Percentiles rank a stretch among this genome's conserved stretches.
phyloP scores from a whole-genome alignment of 768 basidiomycete genomes.

The Coprinopsis sp. region DNA sequence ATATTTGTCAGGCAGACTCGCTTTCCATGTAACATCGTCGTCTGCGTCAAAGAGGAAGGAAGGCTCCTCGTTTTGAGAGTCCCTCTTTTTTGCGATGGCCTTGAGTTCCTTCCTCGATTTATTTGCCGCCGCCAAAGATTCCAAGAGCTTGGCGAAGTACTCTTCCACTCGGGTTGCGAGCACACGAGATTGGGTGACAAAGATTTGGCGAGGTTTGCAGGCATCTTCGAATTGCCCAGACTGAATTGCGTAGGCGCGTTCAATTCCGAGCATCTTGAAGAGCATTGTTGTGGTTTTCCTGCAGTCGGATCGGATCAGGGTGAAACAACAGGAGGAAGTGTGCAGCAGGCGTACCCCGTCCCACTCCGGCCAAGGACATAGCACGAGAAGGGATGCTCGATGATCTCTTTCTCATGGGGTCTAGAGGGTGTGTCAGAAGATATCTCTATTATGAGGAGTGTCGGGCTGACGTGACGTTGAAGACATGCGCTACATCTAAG shows the following conservation, averaged over 20 bases:
- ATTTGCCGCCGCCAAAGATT: slow-evolving; percentile 5
- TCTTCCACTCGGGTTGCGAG: slow-evolving; percentile 69
- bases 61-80: slow-evolving; percentile 1
- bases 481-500: slow-evolving; percentile 41
- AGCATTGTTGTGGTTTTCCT: slow-evolving; percentile 78
- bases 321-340: too few relatives aligned
- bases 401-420: slow-evolving; percentile 49
- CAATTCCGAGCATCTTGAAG: slow-evolving; percentile 69
- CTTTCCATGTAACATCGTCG: slow-evolving; percentile 11
- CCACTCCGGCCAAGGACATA: slow-evolving; percentile 70
- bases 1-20: slow-evolving; percentile 6
- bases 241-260: slow-evolving; percentile 45
- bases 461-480: slow-evolving; percentile 37
- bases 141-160: slow-evolving; percentile 36
- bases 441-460: not conserved
- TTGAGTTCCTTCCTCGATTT: slow-evolving; percentile 10
- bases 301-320: not conserved
- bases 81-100: slow-evolving; percentile 5
- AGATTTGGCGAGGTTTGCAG: slow-evolving; percentile 62
- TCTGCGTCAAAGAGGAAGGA: slow-evolving; percentile 5
- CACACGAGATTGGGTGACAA: slow-evolving; percentile 65
- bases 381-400: slow-evolving; percentile 55
- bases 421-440: slow-evolving; percentile 17
- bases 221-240: slow-evolving; percentile 23
- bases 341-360: slow-evolving; percentile 47